phyloP scores from a whole-genome alignment of 2,329 filamentous ascomycete genomes.

The Phialocephala subalpina region DNA sequence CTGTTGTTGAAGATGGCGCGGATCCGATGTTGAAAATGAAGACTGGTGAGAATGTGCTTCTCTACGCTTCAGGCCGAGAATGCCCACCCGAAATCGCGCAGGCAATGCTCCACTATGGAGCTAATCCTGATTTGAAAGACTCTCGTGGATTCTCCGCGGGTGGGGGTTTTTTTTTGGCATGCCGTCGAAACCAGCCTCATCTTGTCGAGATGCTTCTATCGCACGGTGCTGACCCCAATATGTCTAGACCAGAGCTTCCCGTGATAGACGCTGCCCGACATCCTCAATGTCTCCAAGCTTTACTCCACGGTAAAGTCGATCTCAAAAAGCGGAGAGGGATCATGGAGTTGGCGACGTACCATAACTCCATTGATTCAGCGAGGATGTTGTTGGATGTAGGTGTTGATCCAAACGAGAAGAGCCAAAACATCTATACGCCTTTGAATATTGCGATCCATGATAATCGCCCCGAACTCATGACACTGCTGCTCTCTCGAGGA shows the following conservation, averaged over 20 bases:
- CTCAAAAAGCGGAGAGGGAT: conserved; percentile 41
- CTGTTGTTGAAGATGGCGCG: conserved; percentile 68
- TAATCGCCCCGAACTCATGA: conserved; percentile 65
- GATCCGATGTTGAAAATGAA: conserved; percentile 66
- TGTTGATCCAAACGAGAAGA: background rate
- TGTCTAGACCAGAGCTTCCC: conserved; percentile 72
- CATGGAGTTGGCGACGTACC: conserved; percentile 71
- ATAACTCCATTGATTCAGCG: conserved; percentile 72
- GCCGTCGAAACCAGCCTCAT: conserved; percentile 61
- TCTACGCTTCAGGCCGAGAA: conserved; percentile 63
- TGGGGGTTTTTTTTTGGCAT: conserved; percentile 66
- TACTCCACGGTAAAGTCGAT: conserved; percentile 61
- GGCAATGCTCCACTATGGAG: conserved; percentile 64
- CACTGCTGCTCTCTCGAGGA: conserved; percentile 61
- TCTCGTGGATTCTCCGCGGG: conserved; percentile 65
- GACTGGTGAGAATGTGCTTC: conserved; percentile 62
- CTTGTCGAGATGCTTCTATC: conserved; percentile 61
- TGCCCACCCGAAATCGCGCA: conserved; percentile 65
- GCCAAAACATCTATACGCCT: background rate
- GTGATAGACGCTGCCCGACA: conserved; percentile 70
- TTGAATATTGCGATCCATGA: conserved; percentile 68
- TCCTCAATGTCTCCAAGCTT: conserved; percentile 62
- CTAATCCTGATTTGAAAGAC: conserved; percentile 63
- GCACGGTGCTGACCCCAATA: conserved; percentile 69
- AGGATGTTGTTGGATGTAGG: conserved; percentile 52